A percentile compares a stretch with the other conserved stretches of the same genome.
Conservation (phyloP, 805 yeast species). For the Zygosaccharomyces bisporus region DNA sequence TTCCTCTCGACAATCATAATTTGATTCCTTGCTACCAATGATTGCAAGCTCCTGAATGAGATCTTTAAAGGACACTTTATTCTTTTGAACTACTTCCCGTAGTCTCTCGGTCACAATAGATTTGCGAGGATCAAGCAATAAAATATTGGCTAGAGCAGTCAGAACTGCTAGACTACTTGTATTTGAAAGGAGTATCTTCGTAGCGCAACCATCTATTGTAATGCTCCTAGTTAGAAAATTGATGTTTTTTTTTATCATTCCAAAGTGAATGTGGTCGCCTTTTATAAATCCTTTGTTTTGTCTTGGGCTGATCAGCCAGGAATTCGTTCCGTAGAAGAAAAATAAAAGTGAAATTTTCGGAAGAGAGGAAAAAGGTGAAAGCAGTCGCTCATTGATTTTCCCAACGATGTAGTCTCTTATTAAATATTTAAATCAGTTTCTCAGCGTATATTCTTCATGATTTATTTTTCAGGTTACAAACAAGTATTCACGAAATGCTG, state of each 20-base stretch:
- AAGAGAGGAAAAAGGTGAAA: too few relatives aligned
- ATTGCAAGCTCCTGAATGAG: constrained; percentile 48
- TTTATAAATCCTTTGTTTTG: too few relatives aligned
- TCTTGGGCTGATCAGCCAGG: too few relatives aligned
- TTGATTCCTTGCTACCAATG: background rate
- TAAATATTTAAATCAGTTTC: too few relatives aligned
- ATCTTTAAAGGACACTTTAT: constrained; percentile 38
- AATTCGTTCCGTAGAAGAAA: too few relatives aligned
- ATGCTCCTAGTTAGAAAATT: constrained; percentile 23
- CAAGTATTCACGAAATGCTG: too few relatives aligned
- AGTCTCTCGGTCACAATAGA: constrained; percentile 22
- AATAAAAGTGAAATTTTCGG: too few relatives aligned
- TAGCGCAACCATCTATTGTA: constrained; percentile 34
- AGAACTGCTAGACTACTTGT: constrained; percentile 85
- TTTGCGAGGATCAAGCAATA: constrained; percentile 49
- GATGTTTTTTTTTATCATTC: constrained; percentile 11
- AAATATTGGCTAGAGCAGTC: constrained; percentile 68
- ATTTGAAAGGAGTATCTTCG: constrained; percentile 67
- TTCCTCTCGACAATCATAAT: background rate
- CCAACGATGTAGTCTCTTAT: too few relatives aligned
- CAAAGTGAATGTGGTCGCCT: too few relatives aligned
- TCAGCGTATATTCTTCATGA: too few relatives aligned
- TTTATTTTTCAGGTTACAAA: too few relatives aligned
- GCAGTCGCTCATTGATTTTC: too few relatives aligned
- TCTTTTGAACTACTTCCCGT: constrained; percentile 31